Percentiles rank a stretch among this genome's conserved stretches.
These are phyloP conservation scores for Cornus kousa DNA, from an alignment of 148 eudicot genomes.

Conservation along the genomic window DNA sequence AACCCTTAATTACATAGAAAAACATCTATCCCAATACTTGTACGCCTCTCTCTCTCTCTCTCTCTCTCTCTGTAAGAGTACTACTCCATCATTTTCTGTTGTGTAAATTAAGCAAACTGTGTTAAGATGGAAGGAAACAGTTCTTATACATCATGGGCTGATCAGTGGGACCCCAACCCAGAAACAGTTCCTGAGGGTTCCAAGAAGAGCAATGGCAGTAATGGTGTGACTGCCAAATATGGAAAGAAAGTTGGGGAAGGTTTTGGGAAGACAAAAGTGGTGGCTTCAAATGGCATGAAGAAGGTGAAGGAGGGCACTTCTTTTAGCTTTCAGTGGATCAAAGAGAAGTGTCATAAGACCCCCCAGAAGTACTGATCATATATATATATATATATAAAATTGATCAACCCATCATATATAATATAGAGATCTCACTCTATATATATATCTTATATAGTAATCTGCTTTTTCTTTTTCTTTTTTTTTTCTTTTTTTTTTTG, in stretches of 20 bases:
- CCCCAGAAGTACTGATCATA: conserved; percentile 36
- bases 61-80: too few relatives aligned
- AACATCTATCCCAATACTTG: background rate
- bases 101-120: background rate
- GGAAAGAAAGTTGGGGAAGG: conserved; percentile 73
- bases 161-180: conserved; percentile 64
- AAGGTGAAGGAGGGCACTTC: conserved; percentile 76
- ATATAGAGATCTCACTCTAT: too few relatives aligned
- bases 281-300: conserved; percentile 64
- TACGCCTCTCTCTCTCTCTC: background rate
- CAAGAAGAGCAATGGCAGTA: conserved; percentile 27
- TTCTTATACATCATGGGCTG: conserved; percentile 63
- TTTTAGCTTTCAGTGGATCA: conserved; percentile 64
- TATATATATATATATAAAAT: too few relatives aligned
- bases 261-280: conserved; percentile 68
- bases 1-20: too few relatives aligned
- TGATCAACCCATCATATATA: too few relatives aligned
- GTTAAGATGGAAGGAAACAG: background rate
- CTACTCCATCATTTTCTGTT: background rate
- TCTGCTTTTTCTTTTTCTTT: too few relatives aligned
- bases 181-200: conserved; percentile 7
- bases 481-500: too few relatives aligned
- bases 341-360: conserved; percentile 64
- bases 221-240: conserved; percentile 22
- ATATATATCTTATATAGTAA: too few relatives aligned